Percentiles rank a stretch among this genome's conserved stretches.
phyloP scores from a whole-genome alignment of 2,329 filamentous ascomycete genomes.

The Trichoderma sp. region DNA sequence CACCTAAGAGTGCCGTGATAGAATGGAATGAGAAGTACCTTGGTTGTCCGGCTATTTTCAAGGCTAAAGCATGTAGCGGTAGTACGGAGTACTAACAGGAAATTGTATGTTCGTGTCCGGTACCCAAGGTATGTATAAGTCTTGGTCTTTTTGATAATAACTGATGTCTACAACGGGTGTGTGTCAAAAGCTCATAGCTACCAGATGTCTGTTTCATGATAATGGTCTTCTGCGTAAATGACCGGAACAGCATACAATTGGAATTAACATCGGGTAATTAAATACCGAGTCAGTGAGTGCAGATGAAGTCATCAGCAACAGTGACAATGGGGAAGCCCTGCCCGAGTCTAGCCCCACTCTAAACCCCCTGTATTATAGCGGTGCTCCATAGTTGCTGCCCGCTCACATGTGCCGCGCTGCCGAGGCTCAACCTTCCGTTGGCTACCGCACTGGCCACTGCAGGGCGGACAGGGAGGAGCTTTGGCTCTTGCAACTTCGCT shows the following conservation, averaged over 20 bases:
- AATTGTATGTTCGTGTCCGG: background rate
- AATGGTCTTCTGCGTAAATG: background rate
- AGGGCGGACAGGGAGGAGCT: background rate
- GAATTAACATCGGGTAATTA: background rate
- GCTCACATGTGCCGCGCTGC: conserved; percentile 13
- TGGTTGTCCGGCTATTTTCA: background rate
- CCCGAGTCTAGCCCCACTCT: background rate
- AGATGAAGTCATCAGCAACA: background rate
- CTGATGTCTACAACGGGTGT: background rate
- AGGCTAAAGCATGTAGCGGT: background rate
- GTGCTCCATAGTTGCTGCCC: background rate
- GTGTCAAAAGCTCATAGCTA: background rate
- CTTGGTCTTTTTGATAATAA: background rate
- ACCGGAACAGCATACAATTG: background rate
- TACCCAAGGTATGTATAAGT: background rate
- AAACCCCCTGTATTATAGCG: background rate
- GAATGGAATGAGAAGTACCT: background rate
- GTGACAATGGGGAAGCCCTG: background rate
- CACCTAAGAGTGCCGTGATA: background rate
- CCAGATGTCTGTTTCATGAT: background rate
- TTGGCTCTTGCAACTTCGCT: background rate
- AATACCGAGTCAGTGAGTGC: background rate
- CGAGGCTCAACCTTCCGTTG: conserved; percentile 6
- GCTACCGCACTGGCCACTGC: background rate
- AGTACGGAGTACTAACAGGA: background rate